phyloP scores from a whole-genome alignment of 257 asterid species.

The Buddleja alternifolia region DNA sequence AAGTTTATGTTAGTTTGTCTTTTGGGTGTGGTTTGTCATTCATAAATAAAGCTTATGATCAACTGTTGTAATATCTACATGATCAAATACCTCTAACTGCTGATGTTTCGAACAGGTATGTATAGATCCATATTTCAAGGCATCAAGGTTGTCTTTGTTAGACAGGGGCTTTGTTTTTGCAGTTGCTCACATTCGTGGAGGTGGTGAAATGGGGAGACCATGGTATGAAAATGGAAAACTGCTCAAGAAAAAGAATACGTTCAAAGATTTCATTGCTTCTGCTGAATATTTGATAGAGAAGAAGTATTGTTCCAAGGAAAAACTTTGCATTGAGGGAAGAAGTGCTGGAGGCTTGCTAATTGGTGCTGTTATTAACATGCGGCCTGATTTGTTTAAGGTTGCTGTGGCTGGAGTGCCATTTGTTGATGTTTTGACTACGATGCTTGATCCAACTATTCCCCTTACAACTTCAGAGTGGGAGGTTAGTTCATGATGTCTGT shows the following conservation, averaged over 20 bases:
- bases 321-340: constrained; percentile 87
- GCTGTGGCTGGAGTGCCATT: constrained; percentile 98
- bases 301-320: constrained; percentile 83
- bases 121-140: constrained; percentile 79
- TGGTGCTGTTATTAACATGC: constrained; percentile 91
- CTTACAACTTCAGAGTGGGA: constrained; percentile 99
- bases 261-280: constrained; percentile 84
- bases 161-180: constrained; percentile 87
- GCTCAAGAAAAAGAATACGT: constrained; percentile 85
- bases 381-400: constrained; percentile 87
- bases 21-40: constrained; percentile 1
- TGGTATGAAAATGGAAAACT: constrained; percentile 97
- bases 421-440: constrained; percentile 90
- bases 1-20: neutral
- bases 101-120: constrained; percentile 63
- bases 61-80: neutral
- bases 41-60: neutral
- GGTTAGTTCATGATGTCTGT: constrained; percentile 49
- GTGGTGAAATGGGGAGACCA: constrained; percentile 98
- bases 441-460: constrained; percentile 98
- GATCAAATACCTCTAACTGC: constrained; percentile 27
- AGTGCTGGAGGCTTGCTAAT: constrained; percentile 97
- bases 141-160: constrained; percentile 76
- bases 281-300: constrained; percentile 83
- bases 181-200: constrained; percentile 92